Percentiles rank a stretch among this genome's conserved stretches.
Evolutionary conservation across 768 basidiomycete species (phyloP).

Genomic region (Termitomyces sp.): DNA sequence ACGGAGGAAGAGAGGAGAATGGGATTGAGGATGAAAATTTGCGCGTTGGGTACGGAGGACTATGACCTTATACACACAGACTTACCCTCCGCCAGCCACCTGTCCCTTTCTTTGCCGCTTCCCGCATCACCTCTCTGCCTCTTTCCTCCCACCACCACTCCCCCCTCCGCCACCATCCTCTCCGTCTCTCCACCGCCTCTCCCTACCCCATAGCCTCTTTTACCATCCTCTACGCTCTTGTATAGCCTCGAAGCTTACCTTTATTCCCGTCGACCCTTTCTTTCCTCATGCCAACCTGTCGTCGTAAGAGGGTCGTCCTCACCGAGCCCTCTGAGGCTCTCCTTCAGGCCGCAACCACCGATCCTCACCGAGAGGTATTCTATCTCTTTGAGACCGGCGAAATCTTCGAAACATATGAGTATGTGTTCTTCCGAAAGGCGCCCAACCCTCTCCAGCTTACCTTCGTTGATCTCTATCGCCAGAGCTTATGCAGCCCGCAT

Average conservation of each 20-base stretch:
- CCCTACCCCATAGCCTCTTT: slow-evolving; percentile 10
- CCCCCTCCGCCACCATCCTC: slow-evolving; percentile 15
- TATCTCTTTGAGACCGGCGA: slow-evolving; percentile 94
- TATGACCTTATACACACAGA: slow-evolving; percentile 27
- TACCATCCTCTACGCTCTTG: slow-evolving; percentile 12
- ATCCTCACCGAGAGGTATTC: slow-evolving; percentile 75
- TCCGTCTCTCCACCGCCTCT: slow-evolving; percentile 6
- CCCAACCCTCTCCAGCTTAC: slow-evolving; percentile 18
- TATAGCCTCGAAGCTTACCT: slow-evolving; percentile 13
- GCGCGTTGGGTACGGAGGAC: slow-evolving; percentile 10
- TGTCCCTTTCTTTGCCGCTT: slow-evolving; percentile 57
- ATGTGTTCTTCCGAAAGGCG: slow-evolving; percentile 30
- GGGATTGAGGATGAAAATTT: slow-evolving; percentile 3
- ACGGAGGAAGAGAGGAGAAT: slow-evolving; percentile 17
- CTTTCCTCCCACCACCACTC: slow-evolving; percentile 24
- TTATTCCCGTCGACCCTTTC: slow-evolving; percentile 14
- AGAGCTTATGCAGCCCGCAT: slow-evolving; percentile 85
- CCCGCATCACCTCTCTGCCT: slow-evolving; percentile 42
- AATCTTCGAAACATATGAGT: slow-evolving; percentile 97
- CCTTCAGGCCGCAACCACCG: slow-evolving; percentile 55
- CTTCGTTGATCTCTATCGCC: slow-evolving; percentile 10
- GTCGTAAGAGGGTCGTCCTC: slow-evolving; percentile 87
- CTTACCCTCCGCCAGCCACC: slow-evolving; percentile 57
- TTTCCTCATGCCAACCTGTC: slow-evolving; percentile 73
- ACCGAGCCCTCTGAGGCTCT: slow-evolving; percentile 73